Percentiles rank a stretch among this genome's conserved stretches.
phyloP scores from a whole-genome alignment of 2,329 filamentous ascomycete genomes.

The Elsinoe batatas region DNA sequence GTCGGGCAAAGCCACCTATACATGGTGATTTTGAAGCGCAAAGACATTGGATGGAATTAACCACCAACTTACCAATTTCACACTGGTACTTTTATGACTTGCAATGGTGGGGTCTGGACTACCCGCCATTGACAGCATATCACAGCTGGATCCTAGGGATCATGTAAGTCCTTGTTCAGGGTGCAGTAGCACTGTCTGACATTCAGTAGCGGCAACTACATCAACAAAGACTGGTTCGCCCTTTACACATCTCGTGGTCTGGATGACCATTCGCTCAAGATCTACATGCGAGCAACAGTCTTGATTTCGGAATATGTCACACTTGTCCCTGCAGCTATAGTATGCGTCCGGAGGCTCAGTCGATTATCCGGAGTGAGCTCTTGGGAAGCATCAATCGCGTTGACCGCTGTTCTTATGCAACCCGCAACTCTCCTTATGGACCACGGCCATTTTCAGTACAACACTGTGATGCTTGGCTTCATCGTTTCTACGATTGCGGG shows the following conservation, averaged over 20 bases:
- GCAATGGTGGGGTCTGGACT: conserved; percentile 96
- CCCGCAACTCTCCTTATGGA: conserved; percentile 85
- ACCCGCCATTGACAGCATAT: conserved; percentile 93
- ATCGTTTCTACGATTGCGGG: conserved; percentile 79
- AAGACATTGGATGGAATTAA: conserved; percentile 97
- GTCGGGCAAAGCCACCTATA: conserved; percentile 74
- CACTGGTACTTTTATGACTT: conserved; percentile 98
- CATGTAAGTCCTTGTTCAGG: conserved; percentile 42
- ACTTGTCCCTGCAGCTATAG: conserved; percentile 74
- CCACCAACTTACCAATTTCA: conserved; percentile 74
- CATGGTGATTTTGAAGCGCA: conserved; percentile 97
- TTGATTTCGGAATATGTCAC: conserved; percentile 82
- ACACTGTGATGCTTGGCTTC: conserved; percentile 94
- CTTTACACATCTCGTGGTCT: conserved; percentile 72
- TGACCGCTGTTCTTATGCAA: conserved; percentile 86
- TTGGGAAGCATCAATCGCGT: conserved; percentile 75
- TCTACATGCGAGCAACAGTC: conserved; percentile 93
- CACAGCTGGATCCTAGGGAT: conserved; percentile 93
- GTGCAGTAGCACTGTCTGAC: conserved; percentile 16
- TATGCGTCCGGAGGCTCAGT: conserved; percentile 76
- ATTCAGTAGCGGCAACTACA: conserved; percentile 52
- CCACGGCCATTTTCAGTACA: conserved; percentile 95
- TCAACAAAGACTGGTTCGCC: conserved; percentile 80
- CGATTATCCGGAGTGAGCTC: conserved; percentile 64
- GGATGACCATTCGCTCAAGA: conserved; percentile 70